Percentiles rank a stretch among this genome's conserved stretches.
Conservation (phyloP, 495 filamentous ascomycete species). For the Geoglossum glabrum region DNA sequence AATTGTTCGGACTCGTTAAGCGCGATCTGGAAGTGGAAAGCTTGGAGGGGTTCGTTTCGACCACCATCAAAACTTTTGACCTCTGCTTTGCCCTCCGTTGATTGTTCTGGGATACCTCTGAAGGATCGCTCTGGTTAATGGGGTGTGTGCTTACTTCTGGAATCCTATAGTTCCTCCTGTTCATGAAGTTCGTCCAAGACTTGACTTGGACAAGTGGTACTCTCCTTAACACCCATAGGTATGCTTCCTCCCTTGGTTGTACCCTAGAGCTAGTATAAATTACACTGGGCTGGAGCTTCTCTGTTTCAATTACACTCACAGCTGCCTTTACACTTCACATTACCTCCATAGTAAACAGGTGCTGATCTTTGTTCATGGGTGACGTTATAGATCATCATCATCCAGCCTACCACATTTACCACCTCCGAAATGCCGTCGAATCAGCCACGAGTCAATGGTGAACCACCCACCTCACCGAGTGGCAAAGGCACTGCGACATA, state of each 20-base stretch:
- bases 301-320: neutral
- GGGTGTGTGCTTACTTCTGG: neutral
- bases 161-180: neutral
- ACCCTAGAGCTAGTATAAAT: neutral
- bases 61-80: neutral
- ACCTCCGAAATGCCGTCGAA: conserved; percentile 29
- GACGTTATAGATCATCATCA: neutral
- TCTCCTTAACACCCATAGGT: neutral
- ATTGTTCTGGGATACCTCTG: neutral
- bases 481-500: conserved; percentile 32
- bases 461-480: conserved; percentile 19
- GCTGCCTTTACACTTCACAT: neutral
- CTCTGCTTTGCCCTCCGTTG: neutral
- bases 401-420: neutral
- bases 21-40: neutral
- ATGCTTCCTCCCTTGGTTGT: neutral
- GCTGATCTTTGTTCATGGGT: neutral
- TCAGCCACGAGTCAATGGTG: conserved; percentile 22
- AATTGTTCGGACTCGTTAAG: neutral
- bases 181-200: neutral
- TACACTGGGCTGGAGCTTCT: neutral
- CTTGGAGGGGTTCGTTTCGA: conserved; percentile 1
- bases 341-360: neutral
- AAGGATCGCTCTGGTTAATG: neutral
- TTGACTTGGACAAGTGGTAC: neutral